Evolutionary conservation across 2,329 filamentous ascomycete species (phyloP), one percentile per base, ranked within the genome.

Genomic region (Macrophomina phaseolina): DNA sequence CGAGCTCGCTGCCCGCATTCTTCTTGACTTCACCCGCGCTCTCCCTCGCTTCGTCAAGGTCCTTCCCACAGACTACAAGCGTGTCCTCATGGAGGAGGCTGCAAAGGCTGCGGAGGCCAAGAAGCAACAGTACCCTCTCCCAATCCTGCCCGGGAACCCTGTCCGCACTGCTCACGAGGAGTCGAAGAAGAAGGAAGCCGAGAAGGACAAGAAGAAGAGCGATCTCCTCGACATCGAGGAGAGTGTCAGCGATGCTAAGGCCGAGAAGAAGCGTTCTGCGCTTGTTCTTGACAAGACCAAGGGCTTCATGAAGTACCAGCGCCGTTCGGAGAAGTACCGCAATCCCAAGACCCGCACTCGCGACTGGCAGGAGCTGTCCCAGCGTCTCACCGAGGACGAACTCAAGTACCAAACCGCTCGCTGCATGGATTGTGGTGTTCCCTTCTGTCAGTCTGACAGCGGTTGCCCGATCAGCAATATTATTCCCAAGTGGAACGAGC

Each of bases 391-490:
- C 71, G 93, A 97, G 80, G 94, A 97, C 72, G 93, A 97, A 82
- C 88, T 97, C 70, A 97, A 97, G 83, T 97, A 97, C 77, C 94
- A 98, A 81, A 91, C 93, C 55, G 94, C 94, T 68, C 92, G 94
- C 71, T 98, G 94, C 84, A 98, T 98, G 94, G 94, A 98, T 82
- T 98, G 94, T 69, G 94, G 94, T 87, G 94, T 98, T 68, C 94
- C 94, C 1, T 98, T 98, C 86, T 98, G 94, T 74, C 94, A 98
- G 80, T 97, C 93, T 23, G 94, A 98, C 73, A 93, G 92, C 70
- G 94, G 94, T 58, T 98, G 94, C 78, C 94, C 94, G 1, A 97
- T 97, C 79, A 93, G 90, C 72, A 98, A 98, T 82, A 96, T 98
- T 76, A 98, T 98, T 74, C 94, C 94, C 67, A 97, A 97, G 73